phyloP scores from a whole-genome alignment of 768 basidiomycete species.

The Amanita thiersii region DNA sequence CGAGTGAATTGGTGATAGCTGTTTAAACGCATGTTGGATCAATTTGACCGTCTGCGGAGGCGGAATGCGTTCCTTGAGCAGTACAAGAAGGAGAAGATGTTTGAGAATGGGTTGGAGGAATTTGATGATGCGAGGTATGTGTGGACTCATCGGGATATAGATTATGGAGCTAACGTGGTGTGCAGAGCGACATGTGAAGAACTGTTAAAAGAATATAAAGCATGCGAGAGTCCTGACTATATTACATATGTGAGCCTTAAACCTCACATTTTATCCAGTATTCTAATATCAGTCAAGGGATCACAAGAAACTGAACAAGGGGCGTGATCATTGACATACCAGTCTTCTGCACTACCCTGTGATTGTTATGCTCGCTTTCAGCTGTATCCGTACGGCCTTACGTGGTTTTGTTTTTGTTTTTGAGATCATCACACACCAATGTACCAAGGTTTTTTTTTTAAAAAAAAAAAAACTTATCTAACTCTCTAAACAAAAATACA shows the following conservation, averaged over 20 bases:
- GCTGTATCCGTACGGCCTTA: no score
- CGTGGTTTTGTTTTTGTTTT: no score
- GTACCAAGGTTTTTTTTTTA: no score
- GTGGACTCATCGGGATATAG: background rate
- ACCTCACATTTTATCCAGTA: background rate
- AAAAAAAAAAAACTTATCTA: no score
- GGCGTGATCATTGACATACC: no score
- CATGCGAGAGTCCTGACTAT: slow-evolving; percentile 93
- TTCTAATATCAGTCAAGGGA: slow-evolving; percentile 1
- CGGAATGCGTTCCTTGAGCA: slow-evolving; percentile 94
- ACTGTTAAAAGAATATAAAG: slow-evolving; percentile 88
- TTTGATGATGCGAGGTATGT: slow-evolving; percentile 93
- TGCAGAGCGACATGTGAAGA: slow-evolving; percentile 78
- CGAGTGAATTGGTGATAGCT: slow-evolving; percentile 45
- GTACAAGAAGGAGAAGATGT: slow-evolving; percentile 96
- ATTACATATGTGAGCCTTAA: slow-evolving; percentile 65
- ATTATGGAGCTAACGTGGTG: slow-evolving; percentile 1
- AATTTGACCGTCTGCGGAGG: slow-evolving; percentile 82
- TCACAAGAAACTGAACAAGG: slow-evolving; percentile 9
- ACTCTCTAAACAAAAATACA: background rate
- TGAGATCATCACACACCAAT: no score
- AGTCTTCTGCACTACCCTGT: no score
- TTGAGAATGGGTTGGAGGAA: slow-evolving; percentile 87
- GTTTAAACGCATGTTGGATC: slow-evolving; percentile 93
- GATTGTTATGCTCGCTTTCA: no score